These are phyloP conservation scores for Amphichorda felina DNA, from an alignment of 2,329 filamentous ascomycete genomes.

Conservation along the genomic window DNA sequence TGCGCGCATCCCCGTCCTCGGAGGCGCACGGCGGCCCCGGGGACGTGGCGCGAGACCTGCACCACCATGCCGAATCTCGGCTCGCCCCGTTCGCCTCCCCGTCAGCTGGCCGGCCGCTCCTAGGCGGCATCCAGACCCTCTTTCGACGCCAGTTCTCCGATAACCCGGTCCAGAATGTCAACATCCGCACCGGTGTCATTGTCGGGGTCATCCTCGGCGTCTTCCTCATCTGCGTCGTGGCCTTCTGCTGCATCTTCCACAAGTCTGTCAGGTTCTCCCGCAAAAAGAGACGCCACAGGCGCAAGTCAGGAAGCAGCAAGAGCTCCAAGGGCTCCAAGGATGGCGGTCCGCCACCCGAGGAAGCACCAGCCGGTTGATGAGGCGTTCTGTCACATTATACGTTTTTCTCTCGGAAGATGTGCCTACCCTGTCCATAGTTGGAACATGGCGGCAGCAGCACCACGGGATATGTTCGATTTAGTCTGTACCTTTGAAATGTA, in stretches of 20 bases:
- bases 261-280: conserved; percentile 20
- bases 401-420: too few relatives aligned
- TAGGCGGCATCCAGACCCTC: background rate
- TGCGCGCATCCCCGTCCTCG: background rate
- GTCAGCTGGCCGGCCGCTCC: background rate
- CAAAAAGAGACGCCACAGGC: conserved; percentile 12
- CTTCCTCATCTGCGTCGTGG: conserved; percentile 22
- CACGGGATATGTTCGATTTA: too few relatives aligned
- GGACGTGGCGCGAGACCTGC: background rate
- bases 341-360: conserved; percentile 7
- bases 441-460: too few relatives aligned
- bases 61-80: background rate
- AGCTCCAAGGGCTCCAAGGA: conserved; percentile 21
- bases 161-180: conserved; percentile 17
- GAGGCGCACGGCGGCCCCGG: conserved; percentile 5
- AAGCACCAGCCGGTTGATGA: too few relatives aligned
- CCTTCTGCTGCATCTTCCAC: conserved; percentile 28
- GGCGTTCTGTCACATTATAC: too few relatives aligned
- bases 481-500: too few relatives aligned
- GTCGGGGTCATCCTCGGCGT: conserved; percentile 26
- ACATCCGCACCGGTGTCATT: conserved; percentile 29
- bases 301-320: conserved; percentile 18
- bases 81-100: too few relatives aligned
- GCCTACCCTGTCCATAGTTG: too few relatives aligned
- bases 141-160: conserved; percentile 8